These are phyloP conservation scores for Rhododendron simsii DNA, from an alignment of 148 eudicot species.

Conservation along the genomic window DNA sequence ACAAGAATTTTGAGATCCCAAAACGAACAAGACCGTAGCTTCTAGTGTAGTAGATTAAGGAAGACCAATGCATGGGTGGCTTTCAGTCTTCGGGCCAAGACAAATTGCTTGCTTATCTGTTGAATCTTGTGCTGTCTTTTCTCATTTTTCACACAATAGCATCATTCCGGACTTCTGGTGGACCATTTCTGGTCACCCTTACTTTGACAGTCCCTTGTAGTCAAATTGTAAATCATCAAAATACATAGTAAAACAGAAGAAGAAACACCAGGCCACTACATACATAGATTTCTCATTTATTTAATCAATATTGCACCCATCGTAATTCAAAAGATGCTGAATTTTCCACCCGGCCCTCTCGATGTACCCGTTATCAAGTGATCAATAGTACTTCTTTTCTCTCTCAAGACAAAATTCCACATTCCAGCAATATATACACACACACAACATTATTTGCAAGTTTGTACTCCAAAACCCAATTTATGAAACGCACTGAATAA, in stretches of 20 bases:
- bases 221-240: background rate
- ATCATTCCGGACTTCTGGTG: background rate
- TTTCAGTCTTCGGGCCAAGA: background rate
- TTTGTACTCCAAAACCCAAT: background rate
- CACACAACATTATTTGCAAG: background rate
- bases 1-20: too few species aligned
- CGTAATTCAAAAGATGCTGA: background rate
- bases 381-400: too few species aligned
- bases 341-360: background rate
- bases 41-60: background rate
- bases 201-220: background rate
- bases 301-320: too few species aligned
- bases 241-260: background rate
- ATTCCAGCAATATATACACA: background rate
- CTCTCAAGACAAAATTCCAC: background rate
- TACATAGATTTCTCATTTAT: background rate
- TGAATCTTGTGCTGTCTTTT: background rate
- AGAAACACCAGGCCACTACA: too few species aligned
- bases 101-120: background rate
- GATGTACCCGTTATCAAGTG: background rate
- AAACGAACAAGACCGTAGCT: too few species aligned
- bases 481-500: background rate
- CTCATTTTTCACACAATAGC: background rate
- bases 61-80: background rate
- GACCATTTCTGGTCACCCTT: constrained; percentile 8